Evolutionary conservation across 768 basidiomycete species (phyloP), one percentile per base, ranked within the genome.

Genomic region (Suillus brevipes): DNA sequence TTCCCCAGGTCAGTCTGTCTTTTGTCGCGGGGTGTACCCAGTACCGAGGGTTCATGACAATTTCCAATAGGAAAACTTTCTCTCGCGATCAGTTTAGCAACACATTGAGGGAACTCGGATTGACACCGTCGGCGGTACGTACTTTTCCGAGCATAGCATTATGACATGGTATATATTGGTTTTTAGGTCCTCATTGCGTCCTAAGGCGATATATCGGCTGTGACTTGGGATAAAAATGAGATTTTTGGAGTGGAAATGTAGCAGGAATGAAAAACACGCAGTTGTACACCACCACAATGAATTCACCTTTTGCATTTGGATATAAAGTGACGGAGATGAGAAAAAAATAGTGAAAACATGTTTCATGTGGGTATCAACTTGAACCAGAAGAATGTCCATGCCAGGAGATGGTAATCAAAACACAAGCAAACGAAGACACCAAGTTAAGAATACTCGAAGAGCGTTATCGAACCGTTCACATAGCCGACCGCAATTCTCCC

Each of bases 121-220:
- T 98, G 66, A 95, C 94, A 23, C 95, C 95, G 1, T 95, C 94
- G 62, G 95, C 95, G 60, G 95, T 95, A 75, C 63, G 85, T 79
- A 47, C 57, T 55, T 43, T 47, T 62, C 18, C 66, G 31, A 20
- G 12, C 18, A 40, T 40, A 31, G n/a, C 23, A n/a, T 59, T 12
- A 49, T 25, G 43, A 55, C 28, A n/a, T 42, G 65, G 20, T 67
- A 28, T 5, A n/a, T 34, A 36, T 36, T 36, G 34, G 20, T 56
- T 38, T 55, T 20, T 31, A 88, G 87, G 85, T 87, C 18, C 80
- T 88, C 67, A 85, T 87, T 64, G 87, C 86, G 28, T 82, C 78
- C 43, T 67, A 38, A 66, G 40, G 25, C 25, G 57, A 40, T 18
- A 31, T 59, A 59, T 59, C 40, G 16, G 40, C 38, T 28, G 37